Percentiles rank a stretch among this genome's conserved stretches.
phyloP scores from a whole-genome alignment of 495 filamentous ascomycete genomes.

The Aspergillus incahuasiensis region DNA sequence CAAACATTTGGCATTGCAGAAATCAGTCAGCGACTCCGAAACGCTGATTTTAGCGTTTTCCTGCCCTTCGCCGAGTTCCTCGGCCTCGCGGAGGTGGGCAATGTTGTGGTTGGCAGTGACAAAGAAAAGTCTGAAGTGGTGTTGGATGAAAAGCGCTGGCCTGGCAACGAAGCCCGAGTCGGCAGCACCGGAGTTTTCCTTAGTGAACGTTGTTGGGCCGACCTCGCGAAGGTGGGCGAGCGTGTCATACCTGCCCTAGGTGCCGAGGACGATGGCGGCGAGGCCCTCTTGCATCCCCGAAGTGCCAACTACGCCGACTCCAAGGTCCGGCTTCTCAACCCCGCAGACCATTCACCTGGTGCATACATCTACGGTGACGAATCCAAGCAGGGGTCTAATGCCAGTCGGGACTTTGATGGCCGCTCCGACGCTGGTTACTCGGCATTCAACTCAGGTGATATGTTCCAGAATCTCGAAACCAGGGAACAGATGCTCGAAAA shows the following conservation, averaged over 20 bases:
- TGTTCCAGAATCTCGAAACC: conserved; percentile 97
- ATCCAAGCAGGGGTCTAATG: conserved; percentile 69
- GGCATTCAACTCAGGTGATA: conserved; percentile 84
- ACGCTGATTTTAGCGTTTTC: conserved; percentile 94
- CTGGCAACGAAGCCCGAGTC: conserved; percentile 81
- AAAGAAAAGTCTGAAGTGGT: conserved; percentile 86
- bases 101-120: conserved; percentile 83
- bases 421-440: conserved; percentile 88
- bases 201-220: conserved; percentile 91
- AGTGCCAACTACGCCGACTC: conserved; percentile 55
- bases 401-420: conserved; percentile 73
- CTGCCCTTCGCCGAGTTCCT: conserved; percentile 94
- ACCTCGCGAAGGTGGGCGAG: conserved; percentile 74
- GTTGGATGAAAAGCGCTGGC: conserved; percentile 86
- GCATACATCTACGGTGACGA: conserved; percentile 69
- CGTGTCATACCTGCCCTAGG: conserved; percentile 52
- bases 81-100: conserved; percentile 77
- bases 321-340: conserved; percentile 62
- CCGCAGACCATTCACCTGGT: conserved; percentile 54
- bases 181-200: conserved; percentile 93
- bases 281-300: conserved; percentile 34
- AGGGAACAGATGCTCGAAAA: conserved; percentile 93
- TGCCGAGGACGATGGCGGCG: conserved; percentile 44
- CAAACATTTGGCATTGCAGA: conserved; percentile 96
- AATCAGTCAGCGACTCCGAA: conserved; percentile 85